Evolutionary conservation across 2,329 filamentous ascomycete genomes (phyloP), one percentile per base, ranked within the genome.

Genomic region (Gyromitra esculenta): DNA sequence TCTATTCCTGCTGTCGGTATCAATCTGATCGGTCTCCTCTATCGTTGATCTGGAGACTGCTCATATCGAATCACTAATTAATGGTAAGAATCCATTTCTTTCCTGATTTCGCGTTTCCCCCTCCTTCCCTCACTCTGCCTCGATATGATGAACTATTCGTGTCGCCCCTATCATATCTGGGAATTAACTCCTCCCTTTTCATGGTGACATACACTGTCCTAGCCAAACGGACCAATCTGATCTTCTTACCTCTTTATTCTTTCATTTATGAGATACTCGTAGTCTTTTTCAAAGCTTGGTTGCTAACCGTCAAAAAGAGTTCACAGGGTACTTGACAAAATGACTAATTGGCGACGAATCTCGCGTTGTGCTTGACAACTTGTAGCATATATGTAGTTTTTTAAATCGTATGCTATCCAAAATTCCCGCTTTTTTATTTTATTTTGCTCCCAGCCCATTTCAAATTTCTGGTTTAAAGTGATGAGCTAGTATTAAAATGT

Each of bases 151-250:
- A 88, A 84, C 83, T 66, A 84, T 82, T 84, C 82, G 84, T 87
- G 87, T 88, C 87, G 87, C 87, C 87, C 87, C 87, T 87, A 87
- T 86, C 87, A 86, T 87, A 88, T 84, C 66, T 80, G 81, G 80
- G 70, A 76, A 77, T 80, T 82, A 80, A 79, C 81, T 81, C 76
- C 75, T 79, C 81, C 82, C 82, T 75, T 35, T 70, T 81, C 77
- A 85, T 88, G 87, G 86, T 88, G 87, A 88, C 85, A 83, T 86
- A 88, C 87, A 86, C 87, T 85, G 86, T 88, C 86, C 86, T 84
- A 84, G 85, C 87, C 87, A 88, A 88, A 87, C 84, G 86, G 86
- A 88, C 86, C 82, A 80, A 79, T 82, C 77, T 81, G 80, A 83
- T 81, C 80, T 80, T 80, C 66, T 25, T 57, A 11, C 56, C 18